Evolutionary conservation across 129 eudicot species (phyloP), one percentile per base, ranked within the genome.

Genomic region (Arctium minus): DNA sequence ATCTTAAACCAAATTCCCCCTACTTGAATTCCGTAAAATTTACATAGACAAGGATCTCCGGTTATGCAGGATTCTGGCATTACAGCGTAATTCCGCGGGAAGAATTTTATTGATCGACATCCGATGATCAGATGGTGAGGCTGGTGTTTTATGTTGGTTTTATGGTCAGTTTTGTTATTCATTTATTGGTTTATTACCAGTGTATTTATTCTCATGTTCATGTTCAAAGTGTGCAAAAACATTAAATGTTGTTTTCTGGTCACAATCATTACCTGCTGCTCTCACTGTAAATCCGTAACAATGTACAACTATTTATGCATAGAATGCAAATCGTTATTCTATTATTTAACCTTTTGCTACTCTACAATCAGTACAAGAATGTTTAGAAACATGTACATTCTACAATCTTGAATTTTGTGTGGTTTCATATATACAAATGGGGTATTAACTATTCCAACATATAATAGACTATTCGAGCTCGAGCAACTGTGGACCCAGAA

Each of bases 1-100:
- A 3, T 35, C 37, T 22, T 22, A 35, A 35, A 35, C 37, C 37
- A 35, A 35, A 35, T 3, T 1, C 2, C 2, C 37, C 37, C 37
- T 44, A 44, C 2, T 4, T 9, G 38, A 1, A 36, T 22, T 50
- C 50, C 18, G 9, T 38, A 64, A 5, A 39, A 38, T n/a, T 82
- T 18, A 31, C 74, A 56, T 37, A 15, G 4, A 37, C 17, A 42
- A 44, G n/a, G 40, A 64, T 27, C 79, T 78, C 18, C 1, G 74
- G 6, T 72, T 62, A 62, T 84, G 81, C 82, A 84, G 87, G 83
- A 84, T 78, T 84, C 87, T 36, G 78, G 87, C 73, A 84, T 84
- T 40, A 74, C 79, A 42, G 79, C 87, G 36, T 78, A 70, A 78
- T 18, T 75, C 72, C 5, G 6, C 3, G 53, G 67, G 36, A 42